These are phyloP conservation scores for Sequoiadendron giganteum DNA, from an alignment of 75 land plant species.

Conservation along the genomic window DNA sequence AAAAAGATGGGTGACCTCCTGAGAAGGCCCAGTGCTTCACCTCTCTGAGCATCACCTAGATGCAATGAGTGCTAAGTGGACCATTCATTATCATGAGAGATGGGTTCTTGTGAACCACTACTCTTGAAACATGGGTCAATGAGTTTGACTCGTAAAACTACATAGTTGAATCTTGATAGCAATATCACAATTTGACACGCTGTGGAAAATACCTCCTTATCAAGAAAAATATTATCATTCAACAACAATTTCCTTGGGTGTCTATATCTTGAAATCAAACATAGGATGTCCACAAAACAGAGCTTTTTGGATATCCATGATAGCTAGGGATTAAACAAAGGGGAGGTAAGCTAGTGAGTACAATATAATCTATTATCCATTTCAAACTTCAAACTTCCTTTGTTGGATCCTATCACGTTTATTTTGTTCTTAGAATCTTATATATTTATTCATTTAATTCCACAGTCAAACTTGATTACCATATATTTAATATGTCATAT, in stretches of 20 bases:
- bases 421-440: neutral
- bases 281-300: neutral
- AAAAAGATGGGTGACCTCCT: too few species aligned
- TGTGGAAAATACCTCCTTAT: too few species aligned
- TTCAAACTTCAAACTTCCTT: neutral
- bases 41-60: too few species aligned
- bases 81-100: too few species aligned
- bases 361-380: neutral
- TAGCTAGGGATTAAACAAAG: neutral
- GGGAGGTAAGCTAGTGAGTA: neutral
- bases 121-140: too few species aligned
- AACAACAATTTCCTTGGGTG: neutral
- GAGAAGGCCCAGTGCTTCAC: too few species aligned
- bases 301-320: neutral
- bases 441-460: neutral
- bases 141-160: too few species aligned
- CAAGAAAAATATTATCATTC: neutral
- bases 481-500: neutral
- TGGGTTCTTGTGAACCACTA: too few species aligned
- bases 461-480: neutral
- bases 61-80: too few species aligned
- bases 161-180: too few species aligned
- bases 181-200: too few species aligned
- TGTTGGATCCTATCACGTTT: neutral
- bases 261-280: constrained; percentile 1